Evolutionary conservation across 148 eudicot genomes (phyloP), one percentile per base, ranked within the genome.

Genomic region (Camellia sinensis): DNA sequence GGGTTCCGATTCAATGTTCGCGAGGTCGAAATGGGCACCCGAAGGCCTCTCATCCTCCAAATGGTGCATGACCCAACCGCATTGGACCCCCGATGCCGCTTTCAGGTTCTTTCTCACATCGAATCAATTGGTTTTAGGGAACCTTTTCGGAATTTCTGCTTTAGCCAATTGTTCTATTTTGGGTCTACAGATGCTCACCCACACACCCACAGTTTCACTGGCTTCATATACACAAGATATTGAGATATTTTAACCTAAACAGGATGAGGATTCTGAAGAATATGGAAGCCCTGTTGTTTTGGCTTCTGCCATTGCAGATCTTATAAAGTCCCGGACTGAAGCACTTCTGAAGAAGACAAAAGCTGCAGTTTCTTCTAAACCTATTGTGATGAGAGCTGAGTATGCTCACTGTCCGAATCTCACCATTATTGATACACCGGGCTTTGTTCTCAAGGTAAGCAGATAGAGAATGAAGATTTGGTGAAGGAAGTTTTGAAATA

Each of bases 1-100:
- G 99, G 99, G 61, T 97, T 97, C 80, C 88, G 99, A 2, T 97
- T 97, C 83, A 97, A 97, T 77, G 90, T 97, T 18, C 81, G 98
- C 2, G 99, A 97, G 74, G 99, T 97, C 12, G 99, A 97, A 72
- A 97, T 97, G 99, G 99, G 99, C 17, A 97, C 99, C 11, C 73
- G 99, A 44, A 80, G 99, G 59, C 99, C 98, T 0, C 87, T 97
- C 83, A 92, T 97, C 74, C 87, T 97, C 50, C 99, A 97, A 82
- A 97, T 97, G 99, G 88, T 97, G 64, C 97, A 97, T 80, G 98
- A 97, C 78, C 83, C 95, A 0, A 73, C 91, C 6, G 98, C 99
- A 4, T 77, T 90, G 7, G 98, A 97, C 22, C 99, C 99, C 6
- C 85, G 92, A 0, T 97, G 99, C 50, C 93, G 97, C 0, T 97